phyloP scores from a whole-genome alignment of 2,329 filamentous ascomycete species.

The Lecanicillium sp. region DNA sequence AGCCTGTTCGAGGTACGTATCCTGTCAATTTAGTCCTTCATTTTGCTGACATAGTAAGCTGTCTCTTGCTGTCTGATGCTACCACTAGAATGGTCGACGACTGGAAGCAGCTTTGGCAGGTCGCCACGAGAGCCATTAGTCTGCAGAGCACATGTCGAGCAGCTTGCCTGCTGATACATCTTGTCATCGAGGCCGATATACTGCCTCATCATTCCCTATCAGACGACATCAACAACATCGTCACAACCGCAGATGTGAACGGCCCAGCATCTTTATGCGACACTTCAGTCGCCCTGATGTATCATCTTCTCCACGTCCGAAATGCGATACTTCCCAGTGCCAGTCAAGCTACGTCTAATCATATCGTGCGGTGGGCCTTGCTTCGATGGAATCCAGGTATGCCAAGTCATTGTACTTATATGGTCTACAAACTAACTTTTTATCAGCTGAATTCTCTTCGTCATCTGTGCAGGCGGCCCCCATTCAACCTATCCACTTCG shows the following conservation, averaged over 20 bases:
- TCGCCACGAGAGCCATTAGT: conserved; percentile 63
- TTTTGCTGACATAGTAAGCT: conserved; percentile 22
- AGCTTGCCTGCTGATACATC: conserved; percentile 66
- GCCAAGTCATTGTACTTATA: conserved; percentile 20
- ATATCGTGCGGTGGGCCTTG: conserved; percentile 76
- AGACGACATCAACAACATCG: conserved; percentile 64
- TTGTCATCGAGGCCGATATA: conserved; percentile 60
- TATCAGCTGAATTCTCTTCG: conserved; percentile 14
- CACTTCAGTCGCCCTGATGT: conserved; percentile 68
- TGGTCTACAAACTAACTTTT: conserved; percentile 9
- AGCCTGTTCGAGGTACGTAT: conserved; percentile 69
- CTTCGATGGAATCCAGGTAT: conserved; percentile 76
- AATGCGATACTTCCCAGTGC: conserved; percentile 63
- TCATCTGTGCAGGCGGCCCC: conserved; percentile 32
- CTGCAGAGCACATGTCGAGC: conserved; percentile 67
- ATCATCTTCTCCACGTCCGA: conserved; percentile 58
- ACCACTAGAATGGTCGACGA: conserved; percentile 33
- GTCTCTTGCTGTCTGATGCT: conserved; percentile 24
- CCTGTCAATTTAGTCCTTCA: too few species aligned
- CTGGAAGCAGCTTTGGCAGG: conserved; percentile 74
- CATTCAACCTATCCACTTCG: conserved; percentile 57
- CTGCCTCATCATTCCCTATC: conserved; percentile 61
- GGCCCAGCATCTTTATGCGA: conserved; percentile 77
- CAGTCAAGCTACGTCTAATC: conserved; percentile 60
- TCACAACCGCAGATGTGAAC: conserved; percentile 72